Conservation (phyloP, 257 asterid genomes). For the Salvia hispanica region DNA sequence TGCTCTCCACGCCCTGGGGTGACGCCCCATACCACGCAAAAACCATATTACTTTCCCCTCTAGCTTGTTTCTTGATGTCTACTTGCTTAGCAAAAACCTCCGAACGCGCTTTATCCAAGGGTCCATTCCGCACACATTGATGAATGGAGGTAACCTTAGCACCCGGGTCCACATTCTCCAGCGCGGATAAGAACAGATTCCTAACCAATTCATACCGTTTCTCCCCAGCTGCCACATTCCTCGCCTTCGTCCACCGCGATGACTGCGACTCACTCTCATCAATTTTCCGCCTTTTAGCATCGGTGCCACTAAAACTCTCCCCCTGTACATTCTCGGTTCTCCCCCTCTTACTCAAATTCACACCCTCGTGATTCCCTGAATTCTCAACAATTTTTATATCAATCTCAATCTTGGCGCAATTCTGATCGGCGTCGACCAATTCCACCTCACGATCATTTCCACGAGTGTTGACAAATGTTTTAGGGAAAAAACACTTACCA, state of each 20-base stretch:
- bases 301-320: conserved; percentile 38
- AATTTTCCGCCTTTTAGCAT: conserved; percentile 41
- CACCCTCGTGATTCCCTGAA: conserved; percentile 20
- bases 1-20: conserved; percentile 51
- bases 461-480: conserved; percentile 39
- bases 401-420: conserved; percentile 45
- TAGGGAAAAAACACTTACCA: conserved; percentile 69
- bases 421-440: conserved; percentile 11
- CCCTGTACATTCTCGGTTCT: conserved; percentile 33
- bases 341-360: conserved; percentile 37
- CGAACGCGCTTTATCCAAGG: conserved; percentile 45
- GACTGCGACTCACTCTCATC: conserved; percentile 35
- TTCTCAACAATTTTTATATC: conserved; percentile 42
- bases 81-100: conserved; percentile 51
- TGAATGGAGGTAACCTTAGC: conserved; percentile 49
- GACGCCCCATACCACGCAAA: conserved; percentile 77
- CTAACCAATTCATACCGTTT: conserved; percentile 35
- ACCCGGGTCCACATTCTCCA: conserved; percentile 40
- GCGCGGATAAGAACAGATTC: conserved; percentile 40
- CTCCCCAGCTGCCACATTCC: conserved; percentile 44
- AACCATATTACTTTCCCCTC: conserved; percentile 55
- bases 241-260: conserved; percentile 61
- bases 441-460: conserved; percentile 21
- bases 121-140: conserved; percentile 45
- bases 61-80: conserved; percentile 44